phyloP scores from a whole-genome alignment of 2,329 filamentous ascomycete species.

The Aspergillus hortae region DNA sequence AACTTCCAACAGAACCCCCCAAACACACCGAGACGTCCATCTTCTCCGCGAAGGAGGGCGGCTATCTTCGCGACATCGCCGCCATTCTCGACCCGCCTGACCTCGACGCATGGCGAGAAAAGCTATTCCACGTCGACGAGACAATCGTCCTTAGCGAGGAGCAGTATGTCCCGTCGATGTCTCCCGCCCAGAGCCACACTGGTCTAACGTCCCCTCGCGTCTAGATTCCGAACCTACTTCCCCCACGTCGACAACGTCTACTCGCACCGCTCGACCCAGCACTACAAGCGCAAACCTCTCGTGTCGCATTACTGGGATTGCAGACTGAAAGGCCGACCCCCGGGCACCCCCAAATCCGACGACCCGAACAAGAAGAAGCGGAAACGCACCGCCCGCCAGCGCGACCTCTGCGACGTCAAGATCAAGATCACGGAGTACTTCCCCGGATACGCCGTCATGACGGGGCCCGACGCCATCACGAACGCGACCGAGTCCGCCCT shows the following conservation, averaged over 20 bases:
- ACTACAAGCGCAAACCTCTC: constrained; percentile 78
- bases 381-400: constrained; percentile 69
- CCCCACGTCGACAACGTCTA: constrained; percentile 82
- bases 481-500: constrained; percentile 18
- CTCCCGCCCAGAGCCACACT: background rate
- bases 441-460: constrained; percentile 43
- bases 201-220: background rate
- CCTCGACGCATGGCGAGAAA: constrained; percentile 66
- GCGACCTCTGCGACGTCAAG: constrained; percentile 80
- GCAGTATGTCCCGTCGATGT: constrained; percentile 51
- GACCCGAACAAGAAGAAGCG: constrained; percentile 80
- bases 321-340: constrained; percentile 72
- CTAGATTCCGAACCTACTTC: constrained; percentile 74
- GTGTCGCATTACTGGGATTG: constrained; percentile 84
- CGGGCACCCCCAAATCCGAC: constrained; percentile 73
- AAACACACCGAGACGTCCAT: constrained; percentile 13
- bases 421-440: constrained; percentile 83
- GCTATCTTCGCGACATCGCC: constrained; percentile 39
- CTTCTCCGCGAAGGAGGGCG: constrained; percentile 21
- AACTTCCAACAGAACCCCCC: constrained; percentile 17
- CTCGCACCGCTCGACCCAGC: constrained; percentile 76
- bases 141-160: constrained; percentile 69
- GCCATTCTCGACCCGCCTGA: constrained; percentile 65
- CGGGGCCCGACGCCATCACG: constrained; percentile 14
- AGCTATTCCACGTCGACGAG: constrained; percentile 71